A percentile compares a stretch with the other conserved stretches of the same genome.
Conservation (phyloP, 164 flowering plant genomes). For the Vitis cinerea region DNA sequence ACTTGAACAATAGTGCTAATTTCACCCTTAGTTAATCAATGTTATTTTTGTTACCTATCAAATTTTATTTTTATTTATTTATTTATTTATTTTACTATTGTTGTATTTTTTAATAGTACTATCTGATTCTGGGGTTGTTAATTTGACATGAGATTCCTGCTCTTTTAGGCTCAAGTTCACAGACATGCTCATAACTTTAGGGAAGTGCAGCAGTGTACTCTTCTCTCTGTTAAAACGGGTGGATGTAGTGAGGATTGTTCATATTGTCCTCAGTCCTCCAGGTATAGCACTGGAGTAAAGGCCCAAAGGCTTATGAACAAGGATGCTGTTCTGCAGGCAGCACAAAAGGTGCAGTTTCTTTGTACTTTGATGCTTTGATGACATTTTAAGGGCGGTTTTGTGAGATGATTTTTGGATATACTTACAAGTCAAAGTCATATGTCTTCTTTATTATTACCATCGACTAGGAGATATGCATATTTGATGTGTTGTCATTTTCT, state of each 20-base stretch:
- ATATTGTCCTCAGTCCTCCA: slow-evolving; percentile 95
- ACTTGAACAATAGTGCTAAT: no score
- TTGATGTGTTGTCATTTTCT: neutral
- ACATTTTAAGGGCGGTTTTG: neutral
- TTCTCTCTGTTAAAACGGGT: slow-evolving; percentile 94
- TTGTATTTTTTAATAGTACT: no score
- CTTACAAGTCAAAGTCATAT: neutral
- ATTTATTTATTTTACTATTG: no score
- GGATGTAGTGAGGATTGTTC: slow-evolving; percentile 99
- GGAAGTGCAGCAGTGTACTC: slow-evolving; percentile 99
- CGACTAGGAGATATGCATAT: neutral
- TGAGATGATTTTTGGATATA: neutral
- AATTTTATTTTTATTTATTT: no score
- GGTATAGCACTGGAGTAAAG: slow-evolving; percentile 85
- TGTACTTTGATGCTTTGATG: slow-evolving; percentile 1
- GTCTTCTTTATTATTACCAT: neutral
- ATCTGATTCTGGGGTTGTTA: neutral
- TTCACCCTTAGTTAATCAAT: no score
- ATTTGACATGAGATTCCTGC: neutral
- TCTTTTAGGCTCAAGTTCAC: slow-evolving; percentile 93
- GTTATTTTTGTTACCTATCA: no score
- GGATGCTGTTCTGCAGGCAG: slow-evolving; percentile 85
- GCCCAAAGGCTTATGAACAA: slow-evolving; percentile 86
- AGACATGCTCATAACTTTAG: slow-evolving; percentile 94
- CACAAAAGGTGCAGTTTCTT: slow-evolving; percentile 51